Conservation (phyloP, 2,329 filamentous ascomycete genomes). For the Botryosphaeria dothidea region DNA sequence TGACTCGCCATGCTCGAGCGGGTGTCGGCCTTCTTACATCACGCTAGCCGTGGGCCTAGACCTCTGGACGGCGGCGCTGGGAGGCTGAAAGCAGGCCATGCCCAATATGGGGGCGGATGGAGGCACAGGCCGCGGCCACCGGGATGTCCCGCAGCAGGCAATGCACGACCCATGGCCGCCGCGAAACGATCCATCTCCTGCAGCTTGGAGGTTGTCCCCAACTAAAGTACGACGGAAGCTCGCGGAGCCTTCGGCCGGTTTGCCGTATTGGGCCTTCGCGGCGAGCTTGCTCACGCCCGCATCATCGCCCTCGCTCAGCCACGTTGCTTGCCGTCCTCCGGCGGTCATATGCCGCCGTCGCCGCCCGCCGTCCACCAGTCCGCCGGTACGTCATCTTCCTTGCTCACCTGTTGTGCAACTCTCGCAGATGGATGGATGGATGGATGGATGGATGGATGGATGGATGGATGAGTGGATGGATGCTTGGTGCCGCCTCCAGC, state of each 20-base stretch:
- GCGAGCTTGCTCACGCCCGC: neutral
- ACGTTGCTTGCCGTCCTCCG: conserved; percentile 4
- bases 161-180: neutral
- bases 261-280: neutral
- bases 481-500: neutral
- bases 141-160: conserved; percentile 6
- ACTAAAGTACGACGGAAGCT: neutral
- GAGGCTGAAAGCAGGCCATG: conserved; percentile 4
- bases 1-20: no score
- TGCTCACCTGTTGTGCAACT: conserved; percentile 6
- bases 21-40: no score
- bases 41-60: neutral
- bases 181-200: conserved; percentile 15
- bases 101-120: neutral
- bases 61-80: neutral
- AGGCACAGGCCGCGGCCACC: neutral
- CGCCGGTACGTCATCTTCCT: conserved; percentile 18
- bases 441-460: no score
- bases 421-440: neutral
- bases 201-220: neutral
- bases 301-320: conserved; percentile 15
- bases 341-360: conserved; percentile 14
- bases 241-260: conserved; percentile 11
- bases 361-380: neutral
- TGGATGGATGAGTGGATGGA: no score